Evolutionary conservation across 306 rosid genomes (phyloP).

Genomic region (Aeschynomene evenia): DNA sequence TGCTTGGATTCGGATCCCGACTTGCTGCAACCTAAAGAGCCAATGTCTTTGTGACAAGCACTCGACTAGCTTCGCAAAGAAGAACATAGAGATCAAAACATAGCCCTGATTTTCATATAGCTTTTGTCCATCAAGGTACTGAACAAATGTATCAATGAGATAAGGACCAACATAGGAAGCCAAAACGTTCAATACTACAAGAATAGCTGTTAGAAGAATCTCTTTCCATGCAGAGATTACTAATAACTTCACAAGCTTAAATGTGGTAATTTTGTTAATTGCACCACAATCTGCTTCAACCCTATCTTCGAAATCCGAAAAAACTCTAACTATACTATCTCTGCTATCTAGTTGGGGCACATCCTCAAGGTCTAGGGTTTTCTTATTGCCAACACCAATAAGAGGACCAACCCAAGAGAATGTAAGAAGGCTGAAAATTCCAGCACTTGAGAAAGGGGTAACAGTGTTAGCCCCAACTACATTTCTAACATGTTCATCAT

Average conservation of each 20-base stretch:
- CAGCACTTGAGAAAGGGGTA: conserved; percentile 56
- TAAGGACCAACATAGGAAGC: conserved; percentile 62
- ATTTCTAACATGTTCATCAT: conserved; percentile 1
- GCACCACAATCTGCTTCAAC: conserved; percentile 47
- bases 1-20: conserved; percentile 43
- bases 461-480: conserved; percentile 36
- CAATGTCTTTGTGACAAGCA: conserved; percentile 42
- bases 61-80: conserved; percentile 45
- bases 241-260: conserved; percentile 41
- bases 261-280: conserved; percentile 35
- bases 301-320: conserved; percentile 28
- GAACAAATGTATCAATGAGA: conserved; percentile 50
- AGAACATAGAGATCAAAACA: conserved; percentile 40
- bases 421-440: conserved; percentile 48
- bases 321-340: conserved; percentile 45
- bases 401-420: conserved; percentile 54
- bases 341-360: conserved; percentile 43
- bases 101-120: conserved; percentile 44
- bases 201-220: conserved; percentile 37
- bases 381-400: conserved; percentile 43
- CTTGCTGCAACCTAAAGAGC: conserved; percentile 44
- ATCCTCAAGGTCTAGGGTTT: conserved; percentile 50
- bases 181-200: conserved; percentile 22
- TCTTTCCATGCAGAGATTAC: conserved; percentile 42
- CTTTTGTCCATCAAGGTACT: conserved; percentile 43